Base-by-base conservation (phyloP, 2,329 filamentous ascomycete species). In the Fusarium sp. region DNA sequence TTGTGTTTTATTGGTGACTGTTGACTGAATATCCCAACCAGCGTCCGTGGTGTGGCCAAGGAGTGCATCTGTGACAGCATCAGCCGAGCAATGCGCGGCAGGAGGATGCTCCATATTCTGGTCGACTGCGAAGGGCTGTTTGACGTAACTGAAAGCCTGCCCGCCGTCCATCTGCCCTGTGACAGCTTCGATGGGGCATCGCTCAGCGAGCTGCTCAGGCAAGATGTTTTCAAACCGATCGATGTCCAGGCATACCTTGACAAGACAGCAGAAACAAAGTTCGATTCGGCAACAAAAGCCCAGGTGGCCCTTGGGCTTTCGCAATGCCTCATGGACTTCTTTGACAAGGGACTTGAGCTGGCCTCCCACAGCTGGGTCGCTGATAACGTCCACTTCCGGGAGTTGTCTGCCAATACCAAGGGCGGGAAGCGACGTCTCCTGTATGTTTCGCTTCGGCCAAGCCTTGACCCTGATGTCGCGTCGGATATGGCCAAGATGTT, bases 381-480 rank as follows among this genome's bases (percentile, higher is more conserved):
- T 1, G 45, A 47, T 0, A 47, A 27, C 2, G 45, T 27, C 5
- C 45, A 6, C 16, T 18, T 27, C 8, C 20, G 42, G 4, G 22
- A 50, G 2, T 2, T 1, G 0, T 6, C 45, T 4, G 0, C 5
- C 4, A 29, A 6, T 11, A 11, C 6, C 3, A 1, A 11, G 5
- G 16, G 5, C 2, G 42, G 6, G 0, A 47, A 25, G 6, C 3
- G 4, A 25, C 42, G 7, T 0, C 22, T 47, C 4, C 13, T 47
- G 22, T 47, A 47, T 2, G 42, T 47, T 8, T 47, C 42, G 7
- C 42, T 47, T 3, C 42, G 42, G 1, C 14, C 22, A 3, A 47
- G 6, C 20, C 42, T 25, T 2, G 13, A 47, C 13, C 42, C 9
- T 1, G 13, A 14, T 16, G 1, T 2, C 7, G 13, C 6, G 0